Conservation (phyloP, 2,329 filamentous ascomycete species). For the Cladobotryum mycophilum region DNA sequence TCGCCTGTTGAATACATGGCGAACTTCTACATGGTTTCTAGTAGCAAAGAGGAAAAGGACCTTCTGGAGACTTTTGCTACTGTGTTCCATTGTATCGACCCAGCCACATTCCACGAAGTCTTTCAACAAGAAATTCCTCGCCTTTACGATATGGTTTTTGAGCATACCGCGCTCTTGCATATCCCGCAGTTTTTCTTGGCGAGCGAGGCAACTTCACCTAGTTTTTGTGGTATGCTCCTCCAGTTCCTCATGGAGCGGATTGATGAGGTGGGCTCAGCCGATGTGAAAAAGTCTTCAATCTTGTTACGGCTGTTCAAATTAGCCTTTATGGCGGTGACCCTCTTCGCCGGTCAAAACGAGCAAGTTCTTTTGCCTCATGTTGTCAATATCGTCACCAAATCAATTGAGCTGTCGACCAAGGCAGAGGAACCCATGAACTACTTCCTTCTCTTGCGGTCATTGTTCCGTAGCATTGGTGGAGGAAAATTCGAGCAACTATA, state of each 20-base stretch:
- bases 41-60: constrained; percentile 94
- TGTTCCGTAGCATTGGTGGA: constrained; percentile 95
- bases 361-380: constrained; percentile 92
- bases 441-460: constrained; percentile 82
- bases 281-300: constrained; percentile 89
- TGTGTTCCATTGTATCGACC: constrained; percentile 97
- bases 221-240: constrained; percentile 95
- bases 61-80: constrained; percentile 95
- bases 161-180: constrained; percentile 88
- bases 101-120: constrained; percentile 96
- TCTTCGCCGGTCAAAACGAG: constrained; percentile 93
- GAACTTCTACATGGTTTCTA: constrained; percentile 91
- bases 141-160: constrained; percentile 96
- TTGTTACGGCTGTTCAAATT: constrained; percentile 92
- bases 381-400: constrained; percentile 94
- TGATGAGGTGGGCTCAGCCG: constrained; percentile 85
- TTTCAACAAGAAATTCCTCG: constrained; percentile 96
- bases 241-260: constrained; percentile 97
- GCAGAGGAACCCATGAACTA: constrained; percentile 99
- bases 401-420: constrained; percentile 89
- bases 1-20: constrained; percentile 89
- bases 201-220: constrained; percentile 95
- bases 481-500: constrained; percentile 97
- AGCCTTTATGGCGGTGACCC: constrained; percentile 97
- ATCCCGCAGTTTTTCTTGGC: constrained; percentile 97